These are phyloP conservation scores for Metarhizium anisopliae DNA, from an alignment of 2,329 filamentous ascomycete species.

Conservation along the genomic window DNA sequence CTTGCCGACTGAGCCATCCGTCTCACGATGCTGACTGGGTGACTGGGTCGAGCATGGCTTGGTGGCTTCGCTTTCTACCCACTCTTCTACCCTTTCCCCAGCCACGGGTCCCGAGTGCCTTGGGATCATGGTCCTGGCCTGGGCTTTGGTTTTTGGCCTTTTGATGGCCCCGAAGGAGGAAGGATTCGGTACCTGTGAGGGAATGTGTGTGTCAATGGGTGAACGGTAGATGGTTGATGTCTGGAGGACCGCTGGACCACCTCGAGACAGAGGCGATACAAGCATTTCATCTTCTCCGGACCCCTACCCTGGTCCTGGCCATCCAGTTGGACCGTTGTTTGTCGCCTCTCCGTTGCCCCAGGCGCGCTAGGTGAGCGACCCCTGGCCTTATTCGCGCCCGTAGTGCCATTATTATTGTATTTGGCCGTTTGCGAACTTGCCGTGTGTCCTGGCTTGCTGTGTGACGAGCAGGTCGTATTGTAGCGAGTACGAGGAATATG, in stretches of 20 bases:
- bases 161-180: background rate
- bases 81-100: background rate
- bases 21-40: slow-evolving; percentile 1
- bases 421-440: background rate
- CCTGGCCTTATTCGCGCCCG: background rate
- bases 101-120: background rate
- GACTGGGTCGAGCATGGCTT: background rate
- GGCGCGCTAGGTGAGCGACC: background rate
- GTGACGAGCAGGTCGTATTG: too few species aligned
- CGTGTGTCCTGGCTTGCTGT: too few species aligned
- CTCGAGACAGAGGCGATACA: background rate
- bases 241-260: background rate
- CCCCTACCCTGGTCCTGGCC: background rate
- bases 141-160: too few species aligned
- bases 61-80: background rate
- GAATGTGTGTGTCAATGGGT: background rate
- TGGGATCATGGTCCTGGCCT: background rate
- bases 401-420: background rate
- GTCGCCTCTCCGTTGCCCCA: background rate
- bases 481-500: too few species aligned
- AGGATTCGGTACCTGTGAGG: background rate
- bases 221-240: background rate
- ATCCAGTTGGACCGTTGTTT: background rate
- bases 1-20: background rate
- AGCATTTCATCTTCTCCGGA: background rate